Evolutionary conservation across 305 asterid genomes (phyloP).

Genomic region (Fraxinus xanthoxyloides): DNA sequence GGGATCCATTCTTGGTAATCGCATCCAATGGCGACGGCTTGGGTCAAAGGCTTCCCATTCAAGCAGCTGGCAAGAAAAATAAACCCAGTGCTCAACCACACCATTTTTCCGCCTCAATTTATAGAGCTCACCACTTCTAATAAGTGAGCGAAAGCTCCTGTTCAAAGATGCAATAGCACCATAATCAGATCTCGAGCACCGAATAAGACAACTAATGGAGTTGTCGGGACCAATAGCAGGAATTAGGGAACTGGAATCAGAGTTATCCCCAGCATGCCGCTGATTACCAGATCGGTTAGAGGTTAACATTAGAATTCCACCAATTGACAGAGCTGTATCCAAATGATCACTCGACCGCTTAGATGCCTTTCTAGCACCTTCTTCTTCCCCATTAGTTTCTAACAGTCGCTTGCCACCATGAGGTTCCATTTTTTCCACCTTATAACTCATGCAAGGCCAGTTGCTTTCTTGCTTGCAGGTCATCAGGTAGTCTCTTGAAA

Average conservation of each 20-base stretch:
- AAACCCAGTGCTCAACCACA: constrained; percentile 73
- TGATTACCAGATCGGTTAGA: constrained; percentile 22
- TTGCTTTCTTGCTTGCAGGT: constrained; percentile 49
- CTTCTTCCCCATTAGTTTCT: constrained; percentile 48
- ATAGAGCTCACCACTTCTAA: constrained; percentile 58
- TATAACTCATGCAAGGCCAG: constrained; percentile 62
- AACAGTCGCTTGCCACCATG: constrained; percentile 50
- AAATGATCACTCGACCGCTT: constrained; percentile 36
- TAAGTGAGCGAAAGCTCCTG: constrained; percentile 50
- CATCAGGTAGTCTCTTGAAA: constrained; percentile 58
- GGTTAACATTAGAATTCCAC: constrained; percentile 23
- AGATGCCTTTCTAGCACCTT: constrained; percentile 36
- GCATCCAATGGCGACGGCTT: constrained; percentile 55
- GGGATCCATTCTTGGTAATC: constrained; percentile 50
- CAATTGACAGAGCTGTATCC: constrained; percentile 33
- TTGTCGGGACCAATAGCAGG: constrained; percentile 59
- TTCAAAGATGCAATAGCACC: constrained; percentile 57
- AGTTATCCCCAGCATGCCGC: constrained; percentile 31
- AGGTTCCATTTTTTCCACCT: constrained; percentile 48
- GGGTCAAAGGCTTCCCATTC: constrained; percentile 89
- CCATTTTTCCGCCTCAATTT: constrained; percentile 47
- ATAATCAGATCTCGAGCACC: constrained; percentile 64
- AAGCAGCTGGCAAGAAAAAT: constrained; percentile 59
- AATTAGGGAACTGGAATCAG: constrained; percentile 52
- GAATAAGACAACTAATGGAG: constrained; percentile 58